phyloP scores from a whole-genome alignment of 148 eudicot species.

The Gaultheria prostrata region DNA sequence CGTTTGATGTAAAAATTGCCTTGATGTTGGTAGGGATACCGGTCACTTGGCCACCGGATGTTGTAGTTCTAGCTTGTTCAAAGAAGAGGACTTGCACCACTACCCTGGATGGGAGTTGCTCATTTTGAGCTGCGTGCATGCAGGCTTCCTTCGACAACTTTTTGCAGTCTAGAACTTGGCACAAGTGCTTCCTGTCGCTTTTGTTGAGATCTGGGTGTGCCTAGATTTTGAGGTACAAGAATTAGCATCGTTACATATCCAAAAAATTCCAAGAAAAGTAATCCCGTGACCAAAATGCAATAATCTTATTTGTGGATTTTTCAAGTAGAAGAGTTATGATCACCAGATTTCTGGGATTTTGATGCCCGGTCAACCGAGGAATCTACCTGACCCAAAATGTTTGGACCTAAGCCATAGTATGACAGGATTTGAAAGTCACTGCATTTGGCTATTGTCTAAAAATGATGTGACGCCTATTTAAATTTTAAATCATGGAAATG shows the following conservation, averaged over 20 bases:
- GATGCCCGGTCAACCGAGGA: background rate
- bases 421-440: too few species aligned
- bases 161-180: conserved; percentile 22
- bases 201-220: conserved; percentile 16
- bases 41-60: conserved; percentile 45
- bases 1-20: conserved; percentile 54
- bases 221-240: background rate
- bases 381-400: too few species aligned
- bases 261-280: background rate
- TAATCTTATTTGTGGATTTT: background rate
- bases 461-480: background rate
- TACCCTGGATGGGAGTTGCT: conserved; percentile 13
- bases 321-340: background rate
- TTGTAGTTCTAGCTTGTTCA: conserved; percentile 42
- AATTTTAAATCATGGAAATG: background rate
- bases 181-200: conserved; percentile 10
- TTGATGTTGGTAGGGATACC: conserved; percentile 64
- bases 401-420: too few species aligned
- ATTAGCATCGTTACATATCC: background rate
- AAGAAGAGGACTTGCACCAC: conserved; percentile 22
- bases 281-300: background rate
- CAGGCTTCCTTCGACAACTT: conserved; percentile 22
- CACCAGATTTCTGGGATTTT: background rate
- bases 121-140: conserved; percentile 20
- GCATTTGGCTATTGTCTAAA: too few species aligned